Evolutionary conservation across 371 early-diverging fungal species (phyloP).

Genomic region (Apophysomyces trapeziformis): DNA sequence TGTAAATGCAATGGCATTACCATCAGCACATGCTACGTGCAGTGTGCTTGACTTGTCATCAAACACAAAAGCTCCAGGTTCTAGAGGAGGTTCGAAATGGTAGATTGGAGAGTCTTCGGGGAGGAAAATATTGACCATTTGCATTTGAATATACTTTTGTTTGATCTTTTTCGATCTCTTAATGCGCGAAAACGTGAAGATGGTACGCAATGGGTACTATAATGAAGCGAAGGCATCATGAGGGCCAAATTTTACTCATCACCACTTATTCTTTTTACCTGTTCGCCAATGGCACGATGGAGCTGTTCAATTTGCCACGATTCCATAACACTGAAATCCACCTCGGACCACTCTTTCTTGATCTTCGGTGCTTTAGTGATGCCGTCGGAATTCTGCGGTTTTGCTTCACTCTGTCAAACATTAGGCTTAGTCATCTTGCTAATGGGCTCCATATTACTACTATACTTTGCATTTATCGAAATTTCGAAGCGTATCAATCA

Average conservation of each 20-base stretch:
- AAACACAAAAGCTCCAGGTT: slow-evolving; percentile 59
- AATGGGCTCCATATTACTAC: not conserved
- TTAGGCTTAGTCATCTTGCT: not conserved
- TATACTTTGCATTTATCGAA: slow-evolving; percentile 57
- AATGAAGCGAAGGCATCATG: not conserved
- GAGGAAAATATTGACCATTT: slow-evolving; percentile 32
- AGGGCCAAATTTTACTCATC: slow-evolving; percentile 7
- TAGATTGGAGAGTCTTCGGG: slow-evolving; percentile 24
- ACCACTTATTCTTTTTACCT: slow-evolving; percentile 48
- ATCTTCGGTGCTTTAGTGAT: slow-evolving; percentile 83
- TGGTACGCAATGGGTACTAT: slow-evolving; percentile 43
- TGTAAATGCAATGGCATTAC: slow-evolving; percentile 43
- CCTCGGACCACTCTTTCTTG: slow-evolving; percentile 55
- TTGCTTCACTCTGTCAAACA: slow-evolving; percentile 51
- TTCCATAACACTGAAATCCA: slow-evolving; percentile 67
- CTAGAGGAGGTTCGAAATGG: not conserved
- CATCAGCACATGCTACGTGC: slow-evolving; percentile 51
- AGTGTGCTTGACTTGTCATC: slow-evolving; percentile 39
- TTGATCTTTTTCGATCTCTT: slow-evolving; percentile 26
- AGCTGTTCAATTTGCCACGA: slow-evolving; percentile 67
- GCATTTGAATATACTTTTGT: slow-evolving; percentile 21
- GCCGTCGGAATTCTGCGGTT: slow-evolving; percentile 62
- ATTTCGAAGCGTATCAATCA: slow-evolving; percentile 67
- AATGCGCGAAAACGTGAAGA: slow-evolving; percentile 30
- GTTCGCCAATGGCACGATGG: slow-evolving; percentile 78